Evolutionary conservation across 208 protist genomes (phyloP), one percentile per base, ranked within the genome.

Genomic region (Vickermania spadyakhi): DNA sequence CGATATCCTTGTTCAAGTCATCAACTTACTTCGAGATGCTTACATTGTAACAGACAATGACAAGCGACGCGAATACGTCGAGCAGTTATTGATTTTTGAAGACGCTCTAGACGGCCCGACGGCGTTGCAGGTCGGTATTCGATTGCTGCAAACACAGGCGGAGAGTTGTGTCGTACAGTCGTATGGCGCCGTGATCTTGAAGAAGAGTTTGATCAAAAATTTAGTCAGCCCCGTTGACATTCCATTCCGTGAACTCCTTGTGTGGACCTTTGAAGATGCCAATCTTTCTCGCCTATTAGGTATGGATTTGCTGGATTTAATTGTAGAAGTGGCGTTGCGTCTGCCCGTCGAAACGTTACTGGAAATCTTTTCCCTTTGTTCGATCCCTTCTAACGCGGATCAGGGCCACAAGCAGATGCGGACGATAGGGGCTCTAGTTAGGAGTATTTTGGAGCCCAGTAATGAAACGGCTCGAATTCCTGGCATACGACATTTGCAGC

Each of bases 171-270:
- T 77, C 7, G 73, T 89, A 2, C 87, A 91, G 61, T 77, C 84
- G 7, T 94, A 91, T 42, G 87, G 87, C 3, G 84, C 84, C 1
- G 84, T 94, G 21, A 56, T 94, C 3, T 65, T 94, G 13, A 67
- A 63, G 1, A 70, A 86, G 53, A 81, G 70, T 3, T 41, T 94
- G 41, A 41, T 60, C 25, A 70, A 56, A 23, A 31, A 63, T 0
- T 54, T 63, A 30, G 23, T 91, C n/a, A 2, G 23, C 4, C 50
- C 74, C 0, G 49, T 41, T 21, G 27, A 67, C 1, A 59, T 93
- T 1, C 83, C 86, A n/a, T 70, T 81, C 18, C 66, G 59, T 64
- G 81, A 91, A 26, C 51, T 91, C 2, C 62, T 89, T 3, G 56
- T 56, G n/a, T 93, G 86, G 84, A 91, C 85, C 61, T 71, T 69